Percentiles rank a stretch among this genome's conserved stretches.
These are phyloP conservation scores for Entophlyctis luteolus DNA, from an alignment of 192 early-diverging fungal genomes.

Conservation along the genomic window DNA sequence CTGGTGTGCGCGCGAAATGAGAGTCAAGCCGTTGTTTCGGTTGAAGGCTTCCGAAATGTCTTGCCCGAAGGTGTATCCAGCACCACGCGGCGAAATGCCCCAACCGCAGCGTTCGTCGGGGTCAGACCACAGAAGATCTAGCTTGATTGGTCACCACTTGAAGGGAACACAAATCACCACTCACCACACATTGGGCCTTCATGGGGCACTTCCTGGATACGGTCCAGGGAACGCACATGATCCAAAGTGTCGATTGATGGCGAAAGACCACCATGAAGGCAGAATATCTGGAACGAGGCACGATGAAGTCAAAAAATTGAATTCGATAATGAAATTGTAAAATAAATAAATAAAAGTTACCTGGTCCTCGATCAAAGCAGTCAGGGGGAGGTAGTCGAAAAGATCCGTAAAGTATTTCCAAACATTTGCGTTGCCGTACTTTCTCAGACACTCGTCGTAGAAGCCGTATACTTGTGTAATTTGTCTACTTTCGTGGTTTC, in stretches of 20 bases:
- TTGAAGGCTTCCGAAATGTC: constrained; percentile 74
- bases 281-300: constrained; percentile 68
- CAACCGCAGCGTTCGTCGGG: constrained; percentile 85
- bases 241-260: constrained; percentile 90
- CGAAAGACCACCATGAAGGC: constrained; percentile 92
- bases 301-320: not conserved
- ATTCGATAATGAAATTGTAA: not conserved
- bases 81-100: constrained; percentile 94
- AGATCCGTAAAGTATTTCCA: constrained; percentile 98
- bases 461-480: constrained; percentile 99
- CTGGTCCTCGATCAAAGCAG: constrained; percentile 88
- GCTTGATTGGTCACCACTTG: not conserved
- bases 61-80: constrained; percentile 97
- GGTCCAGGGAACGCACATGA: constrained; percentile 90
- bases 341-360: constrained; percentile 18
- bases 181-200: constrained; percentile 91
- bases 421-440: constrained; percentile 93
- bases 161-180: too few relatives aligned
- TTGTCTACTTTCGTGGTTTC: constrained; percentile 90
- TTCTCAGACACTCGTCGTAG: constrained; percentile 94
- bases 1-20: constrained; percentile 97
- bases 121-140: constrained; percentile 92
- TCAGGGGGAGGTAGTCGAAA: constrained; percentile 92
- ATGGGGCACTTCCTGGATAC: constrained; percentile 96
- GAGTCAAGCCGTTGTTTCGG: constrained; percentile 94